phyloP scores from a whole-genome alignment of 1,284 basidiomycete genomes.

The Sporisorium scitamineum region DNA sequence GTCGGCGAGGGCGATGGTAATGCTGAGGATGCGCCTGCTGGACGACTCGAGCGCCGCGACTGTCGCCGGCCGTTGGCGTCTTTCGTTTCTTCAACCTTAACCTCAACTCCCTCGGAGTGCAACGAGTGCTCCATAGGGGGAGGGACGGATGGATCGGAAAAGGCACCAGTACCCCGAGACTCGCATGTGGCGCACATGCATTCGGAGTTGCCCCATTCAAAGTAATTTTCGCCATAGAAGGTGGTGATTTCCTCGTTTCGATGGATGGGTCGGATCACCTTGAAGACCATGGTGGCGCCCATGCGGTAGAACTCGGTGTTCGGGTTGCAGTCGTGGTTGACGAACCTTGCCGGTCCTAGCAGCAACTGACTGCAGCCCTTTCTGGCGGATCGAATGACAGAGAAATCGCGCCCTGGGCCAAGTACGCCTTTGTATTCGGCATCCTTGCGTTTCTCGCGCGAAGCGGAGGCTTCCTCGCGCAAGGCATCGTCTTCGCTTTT shows the following conservation, averaged over 20 bases:
- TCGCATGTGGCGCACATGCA: constrained; percentile 93
- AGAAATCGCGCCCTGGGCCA: constrained; percentile 79
- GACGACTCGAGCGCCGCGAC: constrained; percentile 36
- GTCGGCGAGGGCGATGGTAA: constrained; percentile 48
- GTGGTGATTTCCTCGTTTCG: constrained; percentile 85
- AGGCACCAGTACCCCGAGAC: constrained; percentile 77
- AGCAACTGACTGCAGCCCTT: constrained; percentile 92
- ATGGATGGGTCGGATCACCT: constrained; percentile 81
- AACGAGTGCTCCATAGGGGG: constrained; percentile 1
- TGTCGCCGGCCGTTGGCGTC: constrained; percentile 42
- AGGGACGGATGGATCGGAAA: constrained; percentile 34
- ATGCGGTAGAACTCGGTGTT: constrained; percentile 88
- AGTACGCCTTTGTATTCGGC: constrained; percentile 74
- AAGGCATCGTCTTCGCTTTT: constrained; percentile 69
- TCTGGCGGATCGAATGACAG: constrained; percentile 87
- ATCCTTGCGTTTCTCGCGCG: constrained; percentile 50
- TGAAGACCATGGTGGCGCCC: constrained; percentile 88
- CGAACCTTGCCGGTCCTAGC: constrained; percentile 90
- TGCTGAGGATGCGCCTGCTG: constrained; percentile 23
- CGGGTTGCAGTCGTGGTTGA: constrained; percentile 93
- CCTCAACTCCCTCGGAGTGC: constrained; percentile 18
- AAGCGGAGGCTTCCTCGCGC: constrained; percentile 79
- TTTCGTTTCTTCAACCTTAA: constrained; percentile 29
- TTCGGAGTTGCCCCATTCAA: constrained; percentile 84
- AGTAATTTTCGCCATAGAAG: constrained; percentile 73